phyloP scores from a whole-genome alignment of 441 rosid species.

The Corymbia calophylla region DNA sequence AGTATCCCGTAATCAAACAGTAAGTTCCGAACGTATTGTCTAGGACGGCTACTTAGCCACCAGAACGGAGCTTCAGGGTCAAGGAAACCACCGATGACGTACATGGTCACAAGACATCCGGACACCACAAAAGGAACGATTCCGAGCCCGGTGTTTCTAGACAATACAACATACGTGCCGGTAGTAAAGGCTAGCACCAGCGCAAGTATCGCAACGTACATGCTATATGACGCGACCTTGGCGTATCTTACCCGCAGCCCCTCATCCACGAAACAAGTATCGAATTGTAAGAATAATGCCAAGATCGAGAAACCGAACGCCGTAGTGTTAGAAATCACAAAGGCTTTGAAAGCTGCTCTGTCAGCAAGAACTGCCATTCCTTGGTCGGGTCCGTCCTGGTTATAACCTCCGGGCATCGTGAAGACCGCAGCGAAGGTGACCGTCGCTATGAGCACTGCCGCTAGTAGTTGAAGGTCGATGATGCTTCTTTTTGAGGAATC shows the following conservation, averaged over 20 bases:
- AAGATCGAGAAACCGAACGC: neutral
- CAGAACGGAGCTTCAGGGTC: neutral
- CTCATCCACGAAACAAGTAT: neutral
- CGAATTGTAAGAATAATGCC: neutral
- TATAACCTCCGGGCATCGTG: neutral
- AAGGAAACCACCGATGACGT: neutral
- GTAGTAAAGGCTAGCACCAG: neutral
- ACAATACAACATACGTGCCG: neutral
- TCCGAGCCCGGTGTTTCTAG: neutral
- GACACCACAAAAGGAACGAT: neutral
- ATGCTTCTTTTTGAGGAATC: neutral
- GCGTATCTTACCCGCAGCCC: neutral
- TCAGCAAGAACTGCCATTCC: neutral
- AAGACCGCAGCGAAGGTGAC: neutral
- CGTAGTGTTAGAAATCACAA: neutral
- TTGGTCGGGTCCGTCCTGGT: neutral
- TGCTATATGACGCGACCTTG: neutral
- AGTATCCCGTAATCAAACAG: neutral
- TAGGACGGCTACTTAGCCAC: neutral
- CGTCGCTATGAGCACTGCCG: constrained; percentile 3
- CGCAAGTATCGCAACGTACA: neutral
- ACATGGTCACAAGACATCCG: neutral
- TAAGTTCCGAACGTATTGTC: neutral
- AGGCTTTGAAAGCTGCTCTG: neutral
- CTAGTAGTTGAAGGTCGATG: constrained; percentile 3